Conservation (phyloP, 2,329 filamentous ascomycete species). For the Monilinia fructicola region DNA sequence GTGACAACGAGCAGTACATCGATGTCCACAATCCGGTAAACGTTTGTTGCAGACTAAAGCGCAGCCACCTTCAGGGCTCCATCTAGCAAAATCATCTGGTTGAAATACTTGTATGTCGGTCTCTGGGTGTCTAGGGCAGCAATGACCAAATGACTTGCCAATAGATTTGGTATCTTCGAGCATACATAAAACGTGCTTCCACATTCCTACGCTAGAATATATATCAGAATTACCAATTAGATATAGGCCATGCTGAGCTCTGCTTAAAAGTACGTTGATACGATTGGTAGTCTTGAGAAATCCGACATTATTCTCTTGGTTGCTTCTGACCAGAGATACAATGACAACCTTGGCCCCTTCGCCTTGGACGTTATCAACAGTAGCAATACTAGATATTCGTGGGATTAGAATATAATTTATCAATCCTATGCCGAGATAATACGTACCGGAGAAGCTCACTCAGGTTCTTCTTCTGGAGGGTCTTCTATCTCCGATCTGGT, state of each 20-base stretch:
- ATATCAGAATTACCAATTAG: constrained; percentile 67
- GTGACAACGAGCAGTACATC: constrained; percentile 50
- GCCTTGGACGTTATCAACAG: constrained; percentile 70
- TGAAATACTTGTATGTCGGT: constrained; percentile 37
- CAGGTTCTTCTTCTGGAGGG: constrained; percentile 32
- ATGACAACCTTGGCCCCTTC: constrained; percentile 70
- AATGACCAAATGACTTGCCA: constrained; percentile 52
- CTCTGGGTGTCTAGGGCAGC: constrained; percentile 61
- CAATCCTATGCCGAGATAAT: not conserved
- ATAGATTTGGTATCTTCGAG: constrained; percentile 49
- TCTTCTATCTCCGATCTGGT: constrained; percentile 2
- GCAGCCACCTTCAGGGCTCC: constrained; percentile 59
- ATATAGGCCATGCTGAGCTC: constrained; percentile 69
- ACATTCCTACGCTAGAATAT: constrained; percentile 59
- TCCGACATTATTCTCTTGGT: constrained; percentile 55
- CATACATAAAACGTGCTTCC: constrained; percentile 57
- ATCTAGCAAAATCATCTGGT: constrained; percentile 39
- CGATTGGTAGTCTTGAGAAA: constrained; percentile 67
- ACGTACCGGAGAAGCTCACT: constrained; percentile 34
- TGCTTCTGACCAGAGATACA: constrained; percentile 70
- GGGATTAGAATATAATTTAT: not conserved
- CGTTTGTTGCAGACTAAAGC: constrained; percentile 37
- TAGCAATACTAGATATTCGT: constrained; percentile 47
- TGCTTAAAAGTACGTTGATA: constrained; percentile 67
- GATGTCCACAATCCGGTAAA: constrained; percentile 47